Base-by-base conservation (phyloP, 2,329 filamentous ascomycete genomes). In the Chaetomium sp. region DNA sequence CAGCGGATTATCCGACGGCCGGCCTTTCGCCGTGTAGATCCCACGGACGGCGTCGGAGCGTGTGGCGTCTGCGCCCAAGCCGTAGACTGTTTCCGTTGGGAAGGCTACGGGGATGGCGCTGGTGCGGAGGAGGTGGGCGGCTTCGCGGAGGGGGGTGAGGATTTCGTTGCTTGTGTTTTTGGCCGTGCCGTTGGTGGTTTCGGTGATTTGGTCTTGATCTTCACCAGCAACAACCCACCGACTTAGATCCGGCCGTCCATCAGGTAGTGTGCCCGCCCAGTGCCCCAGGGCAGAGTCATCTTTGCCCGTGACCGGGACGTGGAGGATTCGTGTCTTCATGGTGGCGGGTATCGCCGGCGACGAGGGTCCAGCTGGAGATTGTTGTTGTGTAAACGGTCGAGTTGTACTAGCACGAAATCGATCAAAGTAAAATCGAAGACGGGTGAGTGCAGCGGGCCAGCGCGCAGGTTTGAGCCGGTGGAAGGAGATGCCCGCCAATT, bases 41-140 rank as follows among this genome's bases (percentile, higher is more conserved):
- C 91, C 91, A 66, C 80, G 84, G 6, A 97, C 92, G 1, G 92
- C 88, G 32, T 75, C 77, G 65, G 86, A 90, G 64, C 90, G 82
- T 33, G 91, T 97, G 9, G 94, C 94, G 73, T 97, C 94, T 11
- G 94, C 94, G n/a, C 91, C 94, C 6, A 99, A 79, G 0, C 94
- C 94, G 69, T 99, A 99, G 0, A 99, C 94, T 0, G 94, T 99
- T 73, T 99, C 94, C 0, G 94, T 99, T 0, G 94, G 94, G 68
- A 99, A 99, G 1, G 89, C 94, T 48, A 99, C 90, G 4, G 94
- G 94, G 3, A 80, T 79, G 67, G 89, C 79, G 51, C 79, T 84
- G 14, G 77, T 76, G 51, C 76, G 80, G 38, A 96, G 75, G 61
- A 85, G 78, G 10, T 77, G 68, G 2, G 88, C 89, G 1, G 89